These are phyloP conservation scores for Boletus sp. DNA, from an alignment of 768 basidiomycete species.

Conservation along the genomic window DNA sequence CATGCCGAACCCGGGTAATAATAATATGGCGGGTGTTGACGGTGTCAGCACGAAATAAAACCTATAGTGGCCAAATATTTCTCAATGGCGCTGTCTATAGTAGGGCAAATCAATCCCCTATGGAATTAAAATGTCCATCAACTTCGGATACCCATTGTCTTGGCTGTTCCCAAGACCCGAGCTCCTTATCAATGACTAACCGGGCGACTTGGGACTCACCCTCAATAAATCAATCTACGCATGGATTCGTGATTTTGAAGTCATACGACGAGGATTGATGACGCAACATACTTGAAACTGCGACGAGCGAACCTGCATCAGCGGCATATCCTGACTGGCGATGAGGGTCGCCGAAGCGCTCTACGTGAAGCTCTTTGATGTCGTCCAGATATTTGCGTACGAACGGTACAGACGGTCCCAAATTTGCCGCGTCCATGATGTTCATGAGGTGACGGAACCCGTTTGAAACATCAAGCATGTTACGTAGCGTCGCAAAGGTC, in stretches of 20 bases:
- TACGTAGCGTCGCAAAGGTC: slow-evolving; percentile 48
- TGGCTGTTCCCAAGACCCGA: neutral
- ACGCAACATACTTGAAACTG: slow-evolving; percentile 51
- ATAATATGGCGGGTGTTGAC: slow-evolving; percentile 9
- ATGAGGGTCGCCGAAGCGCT: slow-evolving; percentile 15
- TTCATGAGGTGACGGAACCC: slow-evolving; percentile 40
- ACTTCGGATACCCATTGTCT: too few species aligned
- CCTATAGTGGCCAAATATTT: neutral
- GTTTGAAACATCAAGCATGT: slow-evolving; percentile 54
- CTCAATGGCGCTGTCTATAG: neutral
- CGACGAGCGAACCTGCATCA: slow-evolving; percentile 48
- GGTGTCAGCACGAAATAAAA: slow-evolving; percentile 7
- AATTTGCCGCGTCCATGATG: slow-evolving; percentile 37
- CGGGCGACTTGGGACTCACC: slow-evolving; percentile 39
- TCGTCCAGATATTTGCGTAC: slow-evolving; percentile 61
- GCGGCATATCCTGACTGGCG: slow-evolving; percentile 4
- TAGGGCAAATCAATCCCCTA: neutral
- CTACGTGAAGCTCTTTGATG: slow-evolving; percentile 53
- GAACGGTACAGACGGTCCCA: slow-evolving; percentile 67
- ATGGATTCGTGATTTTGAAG: slow-evolving; percentile 44
- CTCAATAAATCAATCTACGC: slow-evolving; percentile 48
- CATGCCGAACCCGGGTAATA: slow-evolving; percentile 30
- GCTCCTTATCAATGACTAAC: slow-evolving; percentile 56
- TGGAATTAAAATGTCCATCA: neutral
- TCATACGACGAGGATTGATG: slow-evolving; percentile 53